These are phyloP conservation scores for Wickerhamomyces ciferrii DNA, from an alignment of 805 yeast species.

Conservation along the genomic window DNA sequence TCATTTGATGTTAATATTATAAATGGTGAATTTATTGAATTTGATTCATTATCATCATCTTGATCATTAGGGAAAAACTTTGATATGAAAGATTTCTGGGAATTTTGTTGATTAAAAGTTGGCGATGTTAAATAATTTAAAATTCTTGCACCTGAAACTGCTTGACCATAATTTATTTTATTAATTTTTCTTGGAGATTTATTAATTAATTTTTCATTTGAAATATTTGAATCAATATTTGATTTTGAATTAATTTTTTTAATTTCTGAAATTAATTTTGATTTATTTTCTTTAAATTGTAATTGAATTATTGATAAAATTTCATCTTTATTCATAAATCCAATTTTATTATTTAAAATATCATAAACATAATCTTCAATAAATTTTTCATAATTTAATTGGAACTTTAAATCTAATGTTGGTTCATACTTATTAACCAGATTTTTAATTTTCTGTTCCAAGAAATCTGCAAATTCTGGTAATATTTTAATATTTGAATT, in stretches of 20 bases:
- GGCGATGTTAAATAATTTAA: slow-evolving; percentile 29
- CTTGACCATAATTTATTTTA: slow-evolving; percentile 29
- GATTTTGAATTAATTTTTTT: slow-evolving; percentile 5
- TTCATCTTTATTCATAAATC: slow-evolving; percentile 17
- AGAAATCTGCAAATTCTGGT: slow-evolving; percentile 18
- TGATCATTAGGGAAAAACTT: neutral
- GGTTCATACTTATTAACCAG: slow-evolving; percentile 2
- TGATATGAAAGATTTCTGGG: neutral
- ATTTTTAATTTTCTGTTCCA: slow-evolving; percentile 8
- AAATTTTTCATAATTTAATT: slow-evolving; percentile 10
- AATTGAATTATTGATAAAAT: slow-evolving; percentile 13
- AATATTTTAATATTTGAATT: slow-evolving; percentile 5
- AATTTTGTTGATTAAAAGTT: slow-evolving; percentile 21
- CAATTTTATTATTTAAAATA: slow-evolving; percentile 10
- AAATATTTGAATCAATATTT: too few species aligned
- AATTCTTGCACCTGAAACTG: slow-evolving; percentile 30
- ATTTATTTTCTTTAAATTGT: slow-evolving; percentile 19
- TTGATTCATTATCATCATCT: neutral
- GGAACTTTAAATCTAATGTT: slow-evolving; percentile 1
- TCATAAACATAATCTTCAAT: slow-evolving; percentile 13
- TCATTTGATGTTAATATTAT: slow-evolving; percentile 14
- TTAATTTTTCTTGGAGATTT: slow-evolving; percentile 5
- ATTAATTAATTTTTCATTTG: too few species aligned
- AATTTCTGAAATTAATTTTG: slow-evolving; percentile 15
- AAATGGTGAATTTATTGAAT: slow-evolving; percentile 11